phyloP scores from a whole-genome alignment of 1,139 yeast genomes.

The Diutina pseudorugosa region DNA sequence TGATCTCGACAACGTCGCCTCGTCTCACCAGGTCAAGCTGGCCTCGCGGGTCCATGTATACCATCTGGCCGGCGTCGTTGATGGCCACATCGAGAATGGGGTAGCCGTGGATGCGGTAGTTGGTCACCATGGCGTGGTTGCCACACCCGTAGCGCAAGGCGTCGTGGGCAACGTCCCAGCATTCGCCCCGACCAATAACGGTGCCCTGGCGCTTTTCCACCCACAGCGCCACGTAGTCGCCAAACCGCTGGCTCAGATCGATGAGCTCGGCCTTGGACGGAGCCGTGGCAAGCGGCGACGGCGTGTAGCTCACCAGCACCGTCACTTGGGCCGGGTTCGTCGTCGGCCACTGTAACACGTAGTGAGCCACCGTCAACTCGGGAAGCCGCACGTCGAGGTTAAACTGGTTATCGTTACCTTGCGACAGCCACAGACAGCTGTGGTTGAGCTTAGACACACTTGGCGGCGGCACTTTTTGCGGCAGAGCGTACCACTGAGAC shows the following conservation, averaged over 20 bases:
- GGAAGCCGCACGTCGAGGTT: conserved; percentile 25
- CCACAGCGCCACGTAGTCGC: conserved; percentile 53
- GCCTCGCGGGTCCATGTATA: background rate
- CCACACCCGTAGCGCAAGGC: conserved; percentile 52
- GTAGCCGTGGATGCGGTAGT: conserved; percentile 46
- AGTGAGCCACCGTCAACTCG: conserved; percentile 39
- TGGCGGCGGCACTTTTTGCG: background rate
- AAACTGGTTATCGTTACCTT: background rate
- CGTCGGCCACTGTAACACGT: conserved; percentile 37
- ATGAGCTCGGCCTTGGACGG: conserved; percentile 29
- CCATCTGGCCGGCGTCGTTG: background rate
- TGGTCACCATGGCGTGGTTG: conserved; percentile 47
- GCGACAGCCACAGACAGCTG: background rate
- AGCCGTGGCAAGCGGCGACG: conserved; percentile 34
- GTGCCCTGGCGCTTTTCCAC: conserved; percentile 42
- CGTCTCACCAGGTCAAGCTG: conserved; percentile 26
- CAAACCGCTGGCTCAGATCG: conserved; percentile 29
- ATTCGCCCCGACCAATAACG: conserved; percentile 60
- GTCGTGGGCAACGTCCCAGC: conserved; percentile 67
- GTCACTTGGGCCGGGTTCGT: conserved; percentile 12
- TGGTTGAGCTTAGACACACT: background rate
- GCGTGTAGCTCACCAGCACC: conserved; percentile 23
- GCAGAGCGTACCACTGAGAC: background rate
- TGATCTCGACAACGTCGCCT: conserved; percentile 32
- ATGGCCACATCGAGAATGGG: conserved; percentile 31